phyloP scores from a whole-genome alignment of 257 asterid species.

The Capsicum pubescens region DNA sequence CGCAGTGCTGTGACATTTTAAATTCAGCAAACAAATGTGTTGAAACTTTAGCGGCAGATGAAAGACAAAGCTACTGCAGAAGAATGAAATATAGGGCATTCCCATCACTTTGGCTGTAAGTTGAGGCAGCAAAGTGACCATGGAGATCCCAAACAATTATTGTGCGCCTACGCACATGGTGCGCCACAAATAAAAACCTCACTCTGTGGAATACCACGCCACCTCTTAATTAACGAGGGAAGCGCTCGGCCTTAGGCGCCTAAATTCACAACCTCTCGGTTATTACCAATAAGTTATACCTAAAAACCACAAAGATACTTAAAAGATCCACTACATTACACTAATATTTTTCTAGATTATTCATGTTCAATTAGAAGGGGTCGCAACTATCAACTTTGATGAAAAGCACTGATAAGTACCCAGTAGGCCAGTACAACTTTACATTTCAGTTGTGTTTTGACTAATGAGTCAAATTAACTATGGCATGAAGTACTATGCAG shows the following conservation, averaged over 20 bases:
- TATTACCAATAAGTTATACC: too few species aligned
- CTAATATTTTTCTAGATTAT: too few species aligned
- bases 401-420: neutral
- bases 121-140: slow-evolving; percentile 57
- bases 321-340: neutral
- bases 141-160: slow-evolving; percentile 46
- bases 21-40: neutral
- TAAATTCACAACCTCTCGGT: neutral
- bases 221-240: slow-evolving; percentile 46
- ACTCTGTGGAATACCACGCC: slow-evolving; percentile 53
- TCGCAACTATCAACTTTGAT: neutral
- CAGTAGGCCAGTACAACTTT: neutral
- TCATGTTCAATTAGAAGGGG: neutral
- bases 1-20: neutral
- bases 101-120: slow-evolving; percentile 56
- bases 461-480: neutral
- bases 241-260: slow-evolving; percentile 54
- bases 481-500: neutral
- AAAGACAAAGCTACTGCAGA: neutral
- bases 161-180: slow-evolving; percentile 47
- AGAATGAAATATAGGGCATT: slow-evolving; percentile 56
- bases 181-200: slow-evolving; percentile 45
- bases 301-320: neutral
- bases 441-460: neutral
- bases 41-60: neutral